Evolutionary conservation across 2,329 filamentous ascomycete species (phyloP).

Genomic region (Blastomyces gilchristii): DNA sequence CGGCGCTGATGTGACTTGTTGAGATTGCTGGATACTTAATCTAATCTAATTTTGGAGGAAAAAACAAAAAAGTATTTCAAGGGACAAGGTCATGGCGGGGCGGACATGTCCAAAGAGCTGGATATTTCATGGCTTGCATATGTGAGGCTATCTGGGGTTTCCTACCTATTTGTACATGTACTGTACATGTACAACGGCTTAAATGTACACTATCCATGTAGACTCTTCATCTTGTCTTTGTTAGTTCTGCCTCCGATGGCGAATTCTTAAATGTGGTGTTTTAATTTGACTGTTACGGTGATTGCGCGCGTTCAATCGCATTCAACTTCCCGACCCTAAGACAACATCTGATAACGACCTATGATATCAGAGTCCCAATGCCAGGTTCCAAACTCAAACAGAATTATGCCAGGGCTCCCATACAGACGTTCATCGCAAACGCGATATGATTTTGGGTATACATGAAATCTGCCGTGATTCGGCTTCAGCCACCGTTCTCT

Average conservation of each 20-base stretch:
- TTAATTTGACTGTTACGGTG: background rate
- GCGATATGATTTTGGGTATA: too few relatives aligned
- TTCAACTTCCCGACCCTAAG: background rate
- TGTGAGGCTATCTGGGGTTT: background rate
- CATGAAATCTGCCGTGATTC: background rate
- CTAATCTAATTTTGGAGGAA: too few relatives aligned
- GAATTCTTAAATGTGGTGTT: background rate
- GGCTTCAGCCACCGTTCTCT: slow-evolving; percentile 23
- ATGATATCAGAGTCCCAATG: background rate
- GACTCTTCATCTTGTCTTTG: background rate
- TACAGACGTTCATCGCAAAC: background rate
- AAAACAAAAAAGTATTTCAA: too few relatives aligned
- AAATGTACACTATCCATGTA: background rate
- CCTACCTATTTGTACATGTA: background rate
- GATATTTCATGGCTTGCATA: too few relatives aligned
- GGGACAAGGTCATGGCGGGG: too few relatives aligned
- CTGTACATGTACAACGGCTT: background rate
- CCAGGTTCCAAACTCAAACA: background rate
- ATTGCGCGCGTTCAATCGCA: background rate
- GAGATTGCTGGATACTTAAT: too few relatives aligned
- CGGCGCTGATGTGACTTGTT: background rate
- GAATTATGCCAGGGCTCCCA: background rate
- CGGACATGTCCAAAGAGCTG: too few relatives aligned
- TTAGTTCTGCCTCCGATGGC: background rate
- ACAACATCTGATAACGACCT: background rate